phyloP scores from a whole-genome alignment of 805 yeast species.

The Kluyveromyces dobzhanskii region DNA sequence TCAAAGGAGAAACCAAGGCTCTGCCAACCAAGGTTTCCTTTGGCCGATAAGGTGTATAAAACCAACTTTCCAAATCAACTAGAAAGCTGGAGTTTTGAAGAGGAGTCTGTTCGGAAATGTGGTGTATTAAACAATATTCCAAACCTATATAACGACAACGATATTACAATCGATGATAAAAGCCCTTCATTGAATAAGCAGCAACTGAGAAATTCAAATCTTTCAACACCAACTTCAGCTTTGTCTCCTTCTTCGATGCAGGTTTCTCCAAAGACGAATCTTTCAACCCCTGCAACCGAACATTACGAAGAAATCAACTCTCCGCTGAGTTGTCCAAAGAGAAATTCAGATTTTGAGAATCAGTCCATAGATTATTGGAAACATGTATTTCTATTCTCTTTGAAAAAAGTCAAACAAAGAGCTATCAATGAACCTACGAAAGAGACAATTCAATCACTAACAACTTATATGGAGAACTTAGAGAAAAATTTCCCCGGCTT shows the following conservation, averaged over 20 bases:
- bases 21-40: slow-evolving; percentile 32
- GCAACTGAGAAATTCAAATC: not conserved
- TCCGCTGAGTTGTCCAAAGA: not conserved
- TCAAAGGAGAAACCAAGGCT: slow-evolving; percentile 18
- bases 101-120: slow-evolving; percentile 4
- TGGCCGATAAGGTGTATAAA: slow-evolving; percentile 26
- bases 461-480: slow-evolving; percentile 32
- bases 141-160: not conserved
- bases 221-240: slow-evolving; percentile 6
- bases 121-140: not conserved
- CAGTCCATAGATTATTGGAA: slow-evolving; percentile 28
- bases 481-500: slow-evolving; percentile 56
- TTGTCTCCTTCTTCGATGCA: slow-evolving; percentile 13
- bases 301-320: slow-evolving; percentile 8
- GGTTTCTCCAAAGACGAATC: slow-evolving; percentile 8
- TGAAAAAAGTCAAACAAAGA: slow-evolving; percentile 41
- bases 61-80: slow-evolving; percentile 9
- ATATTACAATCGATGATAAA: not conserved
- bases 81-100: slow-evolving; percentile 5
- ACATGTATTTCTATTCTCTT: slow-evolving; percentile 37
- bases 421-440: slow-evolving; percentile 45
- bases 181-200: not conserved
- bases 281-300: slow-evolving; percentile 18
- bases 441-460: slow-evolving; percentile 36
- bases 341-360: not conserved